phyloP scores from a whole-genome alignment of 1,284 basidiomycete species.

The Coniferiporia sulphurascens region DNA sequence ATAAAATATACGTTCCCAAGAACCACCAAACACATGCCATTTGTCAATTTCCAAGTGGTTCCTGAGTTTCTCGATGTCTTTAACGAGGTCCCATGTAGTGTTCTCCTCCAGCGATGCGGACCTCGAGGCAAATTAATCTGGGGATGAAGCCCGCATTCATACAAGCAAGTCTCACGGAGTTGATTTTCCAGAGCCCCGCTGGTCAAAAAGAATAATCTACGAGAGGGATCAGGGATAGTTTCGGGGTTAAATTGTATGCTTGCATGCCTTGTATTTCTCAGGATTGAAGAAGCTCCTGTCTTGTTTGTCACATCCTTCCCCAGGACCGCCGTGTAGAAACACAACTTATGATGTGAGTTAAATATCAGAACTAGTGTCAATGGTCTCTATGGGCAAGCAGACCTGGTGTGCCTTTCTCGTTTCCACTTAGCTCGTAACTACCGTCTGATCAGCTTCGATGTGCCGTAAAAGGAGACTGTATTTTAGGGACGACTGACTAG shows the following conservation, averaged over 20 bases:
- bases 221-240: constrained; percentile 1
- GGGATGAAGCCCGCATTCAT: background rate
- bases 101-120: constrained; percentile 78
- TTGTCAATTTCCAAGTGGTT: constrained; percentile 71
- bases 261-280: constrained; percentile 67
- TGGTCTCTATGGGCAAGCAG: constrained; percentile 21
- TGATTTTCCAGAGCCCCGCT: constrained; percentile 83
- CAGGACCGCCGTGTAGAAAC: constrained; percentile 84
- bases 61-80: constrained; percentile 82
- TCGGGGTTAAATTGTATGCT: constrained; percentile 17
- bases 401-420: constrained; percentile 73
- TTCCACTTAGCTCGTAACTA: constrained; percentile 81
- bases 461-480: background rate
- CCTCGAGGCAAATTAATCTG: constrained; percentile 33
- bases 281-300: constrained; percentile 84
- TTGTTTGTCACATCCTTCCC: constrained; percentile 57
- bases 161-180: constrained; percentile 54
- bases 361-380: constrained; percentile 1
- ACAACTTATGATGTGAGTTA: constrained; percentile 49
- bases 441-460: background rate
- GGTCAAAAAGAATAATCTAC: constrained; percentile 77
- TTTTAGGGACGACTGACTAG: constrained; percentile 49
- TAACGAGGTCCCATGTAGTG: constrained; percentile 93
- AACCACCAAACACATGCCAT: constrained; percentile 92
- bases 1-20: constrained; percentile 54